Evolutionary conservation across 2,329 filamentous ascomycete species (phyloP), one percentile per base, ranked within the genome.

Genomic region (Botrytis fragariae): DNA sequence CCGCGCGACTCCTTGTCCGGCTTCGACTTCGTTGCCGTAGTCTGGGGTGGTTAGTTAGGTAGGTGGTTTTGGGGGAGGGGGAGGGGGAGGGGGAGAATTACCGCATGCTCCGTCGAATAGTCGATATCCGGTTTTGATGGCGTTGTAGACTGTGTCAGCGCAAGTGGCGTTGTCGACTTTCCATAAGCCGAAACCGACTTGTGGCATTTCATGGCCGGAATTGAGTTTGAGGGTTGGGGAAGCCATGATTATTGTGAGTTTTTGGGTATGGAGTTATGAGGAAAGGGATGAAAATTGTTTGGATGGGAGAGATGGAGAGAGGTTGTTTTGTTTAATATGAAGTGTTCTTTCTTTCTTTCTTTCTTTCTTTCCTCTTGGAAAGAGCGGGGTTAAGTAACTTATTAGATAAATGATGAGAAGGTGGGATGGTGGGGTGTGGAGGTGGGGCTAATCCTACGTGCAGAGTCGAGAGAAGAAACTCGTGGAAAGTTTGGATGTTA

Each of bases 1-100:
- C 78, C 92, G 91, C 74, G 90, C 89, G 64, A 95, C 87, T 79
- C 93, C 93, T 81, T 94, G 84, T 74, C 93, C 93, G 76, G 88
- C 90, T 83, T 94, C 92, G 78, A 89, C 89, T 83, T 95, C 93
- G 82, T 95, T 95, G 79, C 92, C 92, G 83, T 96, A 95, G 83
- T 95, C 92, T 93, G 79, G 37, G 45, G 12, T 3, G 69, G 18
- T 48, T 64, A 54, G 65, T 45, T 45, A 44, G 42, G 18, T 44
- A 37, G 42, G 18, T 73, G 3, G n/a, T 22, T 44, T 70, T 63
- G n/a, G 71, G 35, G 22, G 45, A 29, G 57, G 22, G 45, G 44
- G 35, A 44, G 37, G 14, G 25, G 25, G 39, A 42, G 51, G 16
- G 63, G 48, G 59, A 2, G 29, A 32, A 14, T 45, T 83, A 87